Conservation (phyloP, 306 rosid species). For the Glycyrrhiza uralensis region DNA sequence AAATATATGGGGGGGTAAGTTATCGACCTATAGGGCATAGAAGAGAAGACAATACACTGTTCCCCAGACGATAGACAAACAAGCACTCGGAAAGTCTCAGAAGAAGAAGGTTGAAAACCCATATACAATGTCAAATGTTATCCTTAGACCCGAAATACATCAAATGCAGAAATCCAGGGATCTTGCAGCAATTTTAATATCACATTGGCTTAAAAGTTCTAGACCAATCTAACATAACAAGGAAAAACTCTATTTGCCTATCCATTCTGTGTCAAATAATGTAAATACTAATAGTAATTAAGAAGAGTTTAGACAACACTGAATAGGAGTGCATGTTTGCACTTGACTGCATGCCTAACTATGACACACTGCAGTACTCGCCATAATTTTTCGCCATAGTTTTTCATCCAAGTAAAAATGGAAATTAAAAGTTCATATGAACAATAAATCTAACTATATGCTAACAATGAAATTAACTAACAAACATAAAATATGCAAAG, state of each 20-base stretch:
- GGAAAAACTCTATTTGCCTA: not conserved
- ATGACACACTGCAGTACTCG: not conserved
- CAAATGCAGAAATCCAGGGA: not conserved
- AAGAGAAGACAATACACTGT: not conserved
- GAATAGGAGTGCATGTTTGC: not conserved
- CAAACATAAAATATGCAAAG: not conserved
- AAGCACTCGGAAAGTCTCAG: not conserved
- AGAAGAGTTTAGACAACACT: not conserved
- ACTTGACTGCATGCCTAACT: not conserved
- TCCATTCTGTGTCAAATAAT: not conserved
- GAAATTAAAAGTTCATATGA: not conserved
- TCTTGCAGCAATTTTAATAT: not conserved
- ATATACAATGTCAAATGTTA: not conserved
- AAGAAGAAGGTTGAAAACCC: slow-evolving; percentile 11
- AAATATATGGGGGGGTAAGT: not conserved
- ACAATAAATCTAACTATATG: not conserved
- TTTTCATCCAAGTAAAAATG: not conserved
- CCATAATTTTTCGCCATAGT: not conserved
- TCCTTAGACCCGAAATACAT: not conserved
- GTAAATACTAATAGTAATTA: not conserved
- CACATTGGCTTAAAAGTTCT: not conserved
- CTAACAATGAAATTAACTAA: not conserved
- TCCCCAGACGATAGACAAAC: not conserved
- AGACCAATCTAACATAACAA: not conserved
- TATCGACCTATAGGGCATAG: not conserved